Base-by-base conservation (phyloP, 805 yeast genomes). In the Clavispora vitiphila region DNA sequence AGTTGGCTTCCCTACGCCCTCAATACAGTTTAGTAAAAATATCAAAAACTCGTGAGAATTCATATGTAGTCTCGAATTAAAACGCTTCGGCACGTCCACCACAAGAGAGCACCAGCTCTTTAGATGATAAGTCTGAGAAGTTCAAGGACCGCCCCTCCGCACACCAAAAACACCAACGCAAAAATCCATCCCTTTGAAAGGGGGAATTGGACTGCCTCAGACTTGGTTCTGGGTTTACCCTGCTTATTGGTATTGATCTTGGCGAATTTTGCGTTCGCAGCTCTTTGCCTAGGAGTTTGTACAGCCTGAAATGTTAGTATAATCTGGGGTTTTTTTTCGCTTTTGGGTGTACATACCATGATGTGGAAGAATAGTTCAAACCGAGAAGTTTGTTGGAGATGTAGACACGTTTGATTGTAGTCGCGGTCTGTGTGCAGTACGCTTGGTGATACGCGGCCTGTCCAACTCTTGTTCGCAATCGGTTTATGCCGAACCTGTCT, bases 271-370 rank as follows among this genome's bases (percentile, higher is more conserved):
- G 76, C 77, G 64, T 90, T 90, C n/a, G 96, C 96, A 41, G 77
- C 71, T 66, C 90, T 83, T 68, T 90, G 96, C 56, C 77, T 81
- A 43, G 93, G 90, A 19, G 96, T 84, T 73, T 89, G 96, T 24
- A 72, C 56, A 48, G 86, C 86, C 90, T 71, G 40, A 12, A 9
- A 15, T 18, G 31, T 37, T 38, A 38, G 37, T 42, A 5, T 6
- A 25, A 5, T 9, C 8, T 22, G 8, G 26, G 7, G 19, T 16
- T 15, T 14, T 37, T 14, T 23, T 7, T 31, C 12, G 20, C n/a
- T 16, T 2, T 4, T 9, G 20, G 5, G 5, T 12, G 8, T 30
- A 23, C 32, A 8, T 32, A 32, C 35, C 35, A 32, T 32, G 35
- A 32, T 32, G 32, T 35, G 37, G 39, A 36, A 27, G 24, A 35